Conservation (phyloP, 1,284 basidiomycete species). For the Heterobasidion irregulare region DNA sequence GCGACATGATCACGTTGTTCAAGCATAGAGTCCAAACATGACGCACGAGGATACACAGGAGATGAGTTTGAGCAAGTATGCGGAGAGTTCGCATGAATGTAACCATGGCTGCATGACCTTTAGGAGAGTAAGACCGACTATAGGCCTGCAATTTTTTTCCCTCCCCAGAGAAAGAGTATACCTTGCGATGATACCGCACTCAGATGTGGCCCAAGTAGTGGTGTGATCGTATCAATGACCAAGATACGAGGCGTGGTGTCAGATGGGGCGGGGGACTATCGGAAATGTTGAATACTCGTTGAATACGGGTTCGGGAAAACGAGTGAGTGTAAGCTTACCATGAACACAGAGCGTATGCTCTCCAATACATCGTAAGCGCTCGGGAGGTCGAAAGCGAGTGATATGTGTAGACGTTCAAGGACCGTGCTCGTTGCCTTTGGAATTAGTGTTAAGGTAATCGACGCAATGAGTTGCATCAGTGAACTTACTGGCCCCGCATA, state of each 20-base stretch:
- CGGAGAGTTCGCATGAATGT: slow-evolving; percentile 62
- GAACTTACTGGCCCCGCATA: slow-evolving; percentile 25
- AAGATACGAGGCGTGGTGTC: slow-evolving; percentile 32
- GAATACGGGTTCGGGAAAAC: background rate
- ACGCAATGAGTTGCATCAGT: background rate
- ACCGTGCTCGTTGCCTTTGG: slow-evolving; percentile 23
- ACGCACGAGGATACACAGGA: slow-evolving; percentile 44
- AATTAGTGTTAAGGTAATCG: background rate
- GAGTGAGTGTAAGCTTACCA: slow-evolving; percentile 17
- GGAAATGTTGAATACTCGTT: background rate
- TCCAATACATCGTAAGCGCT: slow-evolving; percentile 42
- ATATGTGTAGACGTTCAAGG: slow-evolving; percentile 33
- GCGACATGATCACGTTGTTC: slow-evolving; percentile 5
- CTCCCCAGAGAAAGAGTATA: slow-evolving; percentile 6
- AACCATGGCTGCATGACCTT: slow-evolving; percentile 64
- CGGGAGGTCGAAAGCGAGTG: slow-evolving; percentile 50
- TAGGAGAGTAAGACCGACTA: background rate
- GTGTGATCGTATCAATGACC: slow-evolving; percentile 59
- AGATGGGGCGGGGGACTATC: background rate
- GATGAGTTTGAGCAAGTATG: slow-evolving; percentile 34
- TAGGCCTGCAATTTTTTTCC: background rate
- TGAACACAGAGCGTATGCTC: slow-evolving; percentile 22
- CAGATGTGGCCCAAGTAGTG: slow-evolving; percentile 58
- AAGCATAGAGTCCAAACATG: slow-evolving; percentile 21
- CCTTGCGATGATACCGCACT: slow-evolving; percentile 60